Conservation (phyloP, 192 early-diverging fungal genomes). For the Tieghemiomyces parasiticus region DNA sequence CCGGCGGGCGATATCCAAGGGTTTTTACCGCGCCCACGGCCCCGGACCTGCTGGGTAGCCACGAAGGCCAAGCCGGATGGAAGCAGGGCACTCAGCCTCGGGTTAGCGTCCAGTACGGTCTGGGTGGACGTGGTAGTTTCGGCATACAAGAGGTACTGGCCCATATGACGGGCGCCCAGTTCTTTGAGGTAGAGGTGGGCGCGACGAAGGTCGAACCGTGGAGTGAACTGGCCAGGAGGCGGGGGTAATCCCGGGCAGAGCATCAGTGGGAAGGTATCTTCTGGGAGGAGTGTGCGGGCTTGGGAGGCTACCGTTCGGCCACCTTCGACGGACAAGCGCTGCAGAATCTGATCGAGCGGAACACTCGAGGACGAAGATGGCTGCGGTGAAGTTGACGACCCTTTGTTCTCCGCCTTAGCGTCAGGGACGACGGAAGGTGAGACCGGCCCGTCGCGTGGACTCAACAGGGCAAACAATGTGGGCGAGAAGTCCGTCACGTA, state of each 20-base stretch:
- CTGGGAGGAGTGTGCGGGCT: neutral
- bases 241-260: slow-evolving; percentile 9
- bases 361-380: neutral
- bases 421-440: too few species aligned
- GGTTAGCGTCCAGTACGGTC: slow-evolving; percentile 86
- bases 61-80: slow-evolving; percentile 71
- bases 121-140: slow-evolving; percentile 76
- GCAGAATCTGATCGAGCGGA: neutral
- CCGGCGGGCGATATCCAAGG: slow-evolving; percentile 90
- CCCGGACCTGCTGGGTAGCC: slow-evolving; percentile 69
- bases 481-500: slow-evolving; percentile 3
- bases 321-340: neutral
- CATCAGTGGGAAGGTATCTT: slow-evolving; percentile 1
- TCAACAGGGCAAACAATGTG: slow-evolving; percentile 6
- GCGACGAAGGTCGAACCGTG: slow-evolving; percentile 37
- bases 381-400: too few species aligned
- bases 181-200: slow-evolving; percentile 34
- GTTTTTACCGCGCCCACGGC: slow-evolving; percentile 83
- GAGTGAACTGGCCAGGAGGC: slow-evolving; percentile 31
- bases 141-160: slow-evolving; percentile 62
- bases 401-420: too few species aligned
- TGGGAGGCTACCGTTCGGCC: too few species aligned
- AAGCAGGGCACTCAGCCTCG: slow-evolving; percentile 38
- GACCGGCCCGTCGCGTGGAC: neutral
- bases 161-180: slow-evolving; percentile 35